A percentile compares a stretch with the other conserved stretches of the same genome.
Evolutionary conservation across 2,329 filamentous ascomycete genomes (phyloP).

Genomic region (Gliomastix tumulicola): DNA sequence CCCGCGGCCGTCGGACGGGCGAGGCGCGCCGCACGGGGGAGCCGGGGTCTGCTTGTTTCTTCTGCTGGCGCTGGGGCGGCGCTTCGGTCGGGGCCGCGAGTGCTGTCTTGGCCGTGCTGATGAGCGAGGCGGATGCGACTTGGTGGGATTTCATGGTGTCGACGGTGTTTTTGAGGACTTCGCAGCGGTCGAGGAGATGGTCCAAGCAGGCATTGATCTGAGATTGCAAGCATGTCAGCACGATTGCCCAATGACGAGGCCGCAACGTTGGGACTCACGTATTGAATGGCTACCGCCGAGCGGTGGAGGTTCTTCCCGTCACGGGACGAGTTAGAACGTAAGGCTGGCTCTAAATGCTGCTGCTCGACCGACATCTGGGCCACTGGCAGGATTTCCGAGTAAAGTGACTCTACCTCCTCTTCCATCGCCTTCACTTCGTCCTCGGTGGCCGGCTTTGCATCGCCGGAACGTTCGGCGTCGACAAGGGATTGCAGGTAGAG

Average conservation of each 20-base stretch:
- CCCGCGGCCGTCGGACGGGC: conserved; percentile 23
- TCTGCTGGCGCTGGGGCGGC: conserved; percentile 11
- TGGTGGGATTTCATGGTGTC: conserved; percentile 40
- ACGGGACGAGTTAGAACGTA: conserved; percentile 33
- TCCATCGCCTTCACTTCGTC: conserved; percentile 45
- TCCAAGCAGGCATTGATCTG: conserved; percentile 46
- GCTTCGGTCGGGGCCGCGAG: conserved; percentile 20
- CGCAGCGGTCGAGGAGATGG: conserved; percentile 40
- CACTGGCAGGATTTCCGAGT: conserved; percentile 62
- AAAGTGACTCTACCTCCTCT: conserved; percentile 62
- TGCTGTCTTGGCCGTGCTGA: conserved; percentile 36
- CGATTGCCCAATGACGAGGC: too few species aligned
- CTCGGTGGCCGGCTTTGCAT: conserved; percentile 14
- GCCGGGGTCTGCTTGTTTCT: conserved; percentile 13
- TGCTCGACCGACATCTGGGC: conserved; percentile 66
- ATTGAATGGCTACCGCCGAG: conserved; percentile 39
- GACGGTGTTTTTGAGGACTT: conserved; percentile 30
- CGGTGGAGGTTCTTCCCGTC: conserved; percentile 35
- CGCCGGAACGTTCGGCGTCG: conserved; percentile 15
- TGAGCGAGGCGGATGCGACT: conserved; percentile 25
- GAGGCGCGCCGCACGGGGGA: conserved; percentile 28
- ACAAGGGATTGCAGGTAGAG: conserved; percentile 42
- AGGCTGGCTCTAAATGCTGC: conserved; percentile 56
- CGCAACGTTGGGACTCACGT: too few species aligned
- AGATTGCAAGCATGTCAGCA: too few species aligned